Evolutionary conservation across 2,329 filamentous ascomycete genomes (phyloP).

Genomic region (Pyricularia grisea): DNA sequence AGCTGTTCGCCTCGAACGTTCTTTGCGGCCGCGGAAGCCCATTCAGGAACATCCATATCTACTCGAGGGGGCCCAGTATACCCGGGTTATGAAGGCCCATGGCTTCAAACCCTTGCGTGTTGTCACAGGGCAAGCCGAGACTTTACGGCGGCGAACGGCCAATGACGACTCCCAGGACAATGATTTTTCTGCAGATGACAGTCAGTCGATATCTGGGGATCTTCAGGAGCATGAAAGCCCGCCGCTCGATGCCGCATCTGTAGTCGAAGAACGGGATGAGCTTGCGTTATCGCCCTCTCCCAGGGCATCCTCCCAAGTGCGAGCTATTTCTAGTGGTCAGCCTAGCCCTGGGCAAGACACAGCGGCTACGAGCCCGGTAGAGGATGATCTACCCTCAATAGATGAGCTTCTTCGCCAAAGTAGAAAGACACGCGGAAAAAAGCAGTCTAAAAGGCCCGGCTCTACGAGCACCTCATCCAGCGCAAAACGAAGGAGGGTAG

Average conservation of each 20-base stretch:
- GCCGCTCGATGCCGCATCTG: constrained; percentile 4
- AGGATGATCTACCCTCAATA: constrained; percentile 21
- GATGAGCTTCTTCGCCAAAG: constrained; percentile 11
- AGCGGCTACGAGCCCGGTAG: constrained; percentile 19
- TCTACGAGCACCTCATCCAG: constrained; percentile 12
- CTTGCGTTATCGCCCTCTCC: constrained; percentile 19
- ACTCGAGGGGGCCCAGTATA: constrained; percentile 46
- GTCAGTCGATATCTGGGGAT: constrained; percentile 27
- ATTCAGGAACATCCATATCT: constrained; percentile 53
- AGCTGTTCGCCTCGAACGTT: constrained; percentile 31
- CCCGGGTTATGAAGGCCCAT: constrained; percentile 40
- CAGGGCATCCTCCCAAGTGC: constrained; percentile 15
- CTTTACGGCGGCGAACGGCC: constrained; percentile 12
- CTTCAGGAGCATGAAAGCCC: constrained; percentile 6
- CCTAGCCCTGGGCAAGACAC: constrained; percentile 17
- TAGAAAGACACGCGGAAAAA: constrained; percentile 7
- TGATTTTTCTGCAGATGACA: constrained; percentile 40
- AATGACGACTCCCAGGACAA: constrained; percentile 37
- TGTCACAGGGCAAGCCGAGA: constrained; percentile 18
- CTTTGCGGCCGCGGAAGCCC: constrained; percentile 48
- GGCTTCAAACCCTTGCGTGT: constrained; percentile 44
- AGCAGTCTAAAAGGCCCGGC: constrained; percentile 12
- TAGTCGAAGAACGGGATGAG: constrained; percentile 13
- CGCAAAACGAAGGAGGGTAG: constrained; percentile 15
- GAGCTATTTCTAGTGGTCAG: constrained; percentile 17